Conservation (phyloP, 2,329 filamentous ascomycete species). For the Pseudonectria buxi region DNA sequence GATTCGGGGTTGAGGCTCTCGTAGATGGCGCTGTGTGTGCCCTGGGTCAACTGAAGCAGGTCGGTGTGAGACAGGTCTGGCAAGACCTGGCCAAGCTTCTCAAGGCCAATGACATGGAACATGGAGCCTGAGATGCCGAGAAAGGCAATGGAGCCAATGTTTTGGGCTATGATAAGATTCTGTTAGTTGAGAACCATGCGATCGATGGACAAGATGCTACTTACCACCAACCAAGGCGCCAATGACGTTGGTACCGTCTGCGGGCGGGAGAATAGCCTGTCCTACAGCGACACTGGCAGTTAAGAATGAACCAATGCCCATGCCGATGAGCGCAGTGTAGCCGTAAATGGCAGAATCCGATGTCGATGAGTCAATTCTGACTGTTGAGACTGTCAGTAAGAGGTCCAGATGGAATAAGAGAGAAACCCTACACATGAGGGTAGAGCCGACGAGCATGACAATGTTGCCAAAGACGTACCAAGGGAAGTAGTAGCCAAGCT, state of each 20-base stretch:
- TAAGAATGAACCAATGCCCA: slow-evolving; percentile 31
- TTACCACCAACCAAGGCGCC: slow-evolving; percentile 33
- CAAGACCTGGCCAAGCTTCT: background rate
- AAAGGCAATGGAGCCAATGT: slow-evolving; percentile 2
- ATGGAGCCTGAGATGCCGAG: slow-evolving; percentile 1
- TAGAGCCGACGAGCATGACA: slow-evolving; percentile 26
- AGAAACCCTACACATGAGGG: slow-evolving; percentile 22
- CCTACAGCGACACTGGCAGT: slow-evolving; percentile 29
- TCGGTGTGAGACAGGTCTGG: background rate
- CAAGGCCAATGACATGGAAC: slow-evolving; percentile 1
- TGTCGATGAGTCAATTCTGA: slow-evolving; percentile 4
- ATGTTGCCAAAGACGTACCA: slow-evolving; percentile 32
- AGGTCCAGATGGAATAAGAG: background rate
- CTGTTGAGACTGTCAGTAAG: background rate
- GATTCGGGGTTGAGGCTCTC: too few relatives aligned
- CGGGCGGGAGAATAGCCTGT: slow-evolving; percentile 23
- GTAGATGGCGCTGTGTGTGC: too few relatives aligned
- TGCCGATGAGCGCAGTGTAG: slow-evolving; percentile 32
- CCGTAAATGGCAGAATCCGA: slow-evolving; percentile 24
- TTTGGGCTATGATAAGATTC: slow-evolving; percentile 5
- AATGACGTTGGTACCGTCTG: slow-evolving; percentile 25
- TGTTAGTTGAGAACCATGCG: too few relatives aligned
- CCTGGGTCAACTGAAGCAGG: too few relatives aligned
- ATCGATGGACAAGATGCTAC: too few relatives aligned
- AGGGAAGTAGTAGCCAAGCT: slow-evolving; percentile 31